Conservation (phyloP, 768 basidiomycete genomes). For the Pisolithus orientalis region DNA sequence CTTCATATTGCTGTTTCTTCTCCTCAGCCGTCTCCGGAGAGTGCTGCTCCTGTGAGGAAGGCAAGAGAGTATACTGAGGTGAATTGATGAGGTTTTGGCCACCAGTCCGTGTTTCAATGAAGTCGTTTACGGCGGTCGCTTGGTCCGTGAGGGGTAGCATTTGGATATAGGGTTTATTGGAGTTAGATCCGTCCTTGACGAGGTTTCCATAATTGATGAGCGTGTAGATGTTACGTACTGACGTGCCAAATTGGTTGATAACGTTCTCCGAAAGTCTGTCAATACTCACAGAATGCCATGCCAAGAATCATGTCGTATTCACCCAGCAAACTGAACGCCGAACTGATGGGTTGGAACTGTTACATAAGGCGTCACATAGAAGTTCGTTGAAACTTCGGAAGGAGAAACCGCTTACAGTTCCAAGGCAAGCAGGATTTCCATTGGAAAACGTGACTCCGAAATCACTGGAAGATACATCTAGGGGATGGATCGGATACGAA, state of each 20-base stretch:
- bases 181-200: constrained; percentile 43
- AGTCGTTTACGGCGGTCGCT: constrained; percentile 53
- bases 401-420: constrained; percentile 44
- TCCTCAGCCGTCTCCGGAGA: constrained; percentile 60
- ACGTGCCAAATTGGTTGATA: constrained; percentile 3
- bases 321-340: constrained; percentile 70
- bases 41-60: constrained; percentile 48
- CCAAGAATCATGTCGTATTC: constrained; percentile 81
- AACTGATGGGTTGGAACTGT: constrained; percentile 80
- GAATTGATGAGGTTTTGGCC: constrained; percentile 54
- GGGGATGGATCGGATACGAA: constrained; percentile 66
- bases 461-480: constrained; percentile 60
- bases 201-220: constrained; percentile 70
- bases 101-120: constrained; percentile 53
- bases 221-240: constrained; percentile 73
- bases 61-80: constrained; percentile 53
- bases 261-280: not conserved
- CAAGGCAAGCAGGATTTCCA: constrained; percentile 58
- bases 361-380: constrained; percentile 4
- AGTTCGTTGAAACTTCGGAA: not conserved
- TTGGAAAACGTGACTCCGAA: constrained; percentile 35
- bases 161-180: constrained; percentile 62
- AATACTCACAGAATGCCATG: constrained; percentile 65
- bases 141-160: constrained; percentile 54
- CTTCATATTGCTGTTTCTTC: constrained; percentile 61